Percentiles rank a stretch among this genome's conserved stretches.
Evolutionary conservation across 106 monocot species (phyloP).

Genomic region (Allium cepa): DNA sequence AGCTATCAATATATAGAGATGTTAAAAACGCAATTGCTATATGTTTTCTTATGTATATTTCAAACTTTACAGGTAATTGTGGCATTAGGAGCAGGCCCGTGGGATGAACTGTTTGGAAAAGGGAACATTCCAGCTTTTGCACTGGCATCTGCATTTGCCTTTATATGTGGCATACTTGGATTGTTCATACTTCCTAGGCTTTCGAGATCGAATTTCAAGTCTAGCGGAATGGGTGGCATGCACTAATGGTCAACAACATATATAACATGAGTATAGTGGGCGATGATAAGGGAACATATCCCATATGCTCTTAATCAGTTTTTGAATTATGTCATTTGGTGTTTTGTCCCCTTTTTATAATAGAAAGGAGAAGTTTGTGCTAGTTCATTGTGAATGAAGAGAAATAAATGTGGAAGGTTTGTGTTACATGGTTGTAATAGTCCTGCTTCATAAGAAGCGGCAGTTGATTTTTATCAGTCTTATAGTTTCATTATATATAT

Average conservation of each 20-base stretch:
- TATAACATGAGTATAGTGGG: too few relatives aligned
- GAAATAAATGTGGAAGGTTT: too few relatives aligned
- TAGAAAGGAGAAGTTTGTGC: too few relatives aligned
- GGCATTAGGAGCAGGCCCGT: conserved; percentile 14
- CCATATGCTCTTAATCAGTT: too few relatives aligned
- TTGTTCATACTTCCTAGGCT: conserved; percentile 13
- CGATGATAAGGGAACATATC: too few relatives aligned
- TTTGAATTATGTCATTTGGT: too few relatives aligned
- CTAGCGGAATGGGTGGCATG: background rate
- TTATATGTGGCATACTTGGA: conserved; percentile 4
- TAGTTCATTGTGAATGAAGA: too few relatives aligned
- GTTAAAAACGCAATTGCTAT: background rate
- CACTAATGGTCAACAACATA: background rate
- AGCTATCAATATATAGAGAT: background rate
- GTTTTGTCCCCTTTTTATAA: too few relatives aligned
- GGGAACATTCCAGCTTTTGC: conserved; percentile 17
- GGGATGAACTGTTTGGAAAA: conserved; percentile 16
- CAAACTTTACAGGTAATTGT: conserved; percentile 8
- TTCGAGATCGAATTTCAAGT: background rate
- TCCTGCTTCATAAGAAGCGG: too few relatives aligned
- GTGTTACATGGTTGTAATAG: too few relatives aligned
- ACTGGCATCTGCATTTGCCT: conserved; percentile 3
- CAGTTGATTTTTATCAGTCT: too few relatives aligned
- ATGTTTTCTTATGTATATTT: background rate
- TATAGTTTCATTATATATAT: too few relatives aligned